Percentiles rank a stretch among this genome's conserved stretches.
Conservation (phyloP, 345 rosid genomes). For the Geranium brycei region DNA sequence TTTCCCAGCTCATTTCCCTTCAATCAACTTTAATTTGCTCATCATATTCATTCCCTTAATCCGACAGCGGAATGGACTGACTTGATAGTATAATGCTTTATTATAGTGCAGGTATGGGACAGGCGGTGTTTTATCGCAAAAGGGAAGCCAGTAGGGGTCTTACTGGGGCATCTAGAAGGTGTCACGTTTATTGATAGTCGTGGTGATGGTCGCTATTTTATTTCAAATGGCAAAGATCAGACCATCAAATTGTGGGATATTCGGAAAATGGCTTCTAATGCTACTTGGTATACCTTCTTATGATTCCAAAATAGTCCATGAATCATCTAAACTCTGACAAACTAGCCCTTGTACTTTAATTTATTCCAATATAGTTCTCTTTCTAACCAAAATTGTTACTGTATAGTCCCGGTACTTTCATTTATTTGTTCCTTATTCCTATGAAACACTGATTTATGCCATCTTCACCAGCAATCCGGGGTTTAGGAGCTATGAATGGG, state of each 20-base stretch:
- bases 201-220: slow-evolving; percentile 58
- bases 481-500: slow-evolving; percentile 28
- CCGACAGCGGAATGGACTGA: too few species aligned
- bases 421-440: too few species aligned
- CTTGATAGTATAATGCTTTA: background rate
- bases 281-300: slow-evolving; percentile 18
- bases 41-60: too few species aligned
- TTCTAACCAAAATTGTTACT: too few species aligned
- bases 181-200: slow-evolving; percentile 53
- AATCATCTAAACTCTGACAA: too few species aligned
- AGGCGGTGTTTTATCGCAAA: slow-evolving; percentile 39
- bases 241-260: slow-evolving; percentile 65
- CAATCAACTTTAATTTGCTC: too few species aligned
- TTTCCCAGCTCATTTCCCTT: background rate
- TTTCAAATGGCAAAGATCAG: slow-evolving; percentile 72
- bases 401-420: too few species aligned
- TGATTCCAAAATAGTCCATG: too few species aligned
- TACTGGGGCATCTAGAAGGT: slow-evolving; percentile 61
- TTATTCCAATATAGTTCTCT: too few species aligned
- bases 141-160: slow-evolving; percentile 45
- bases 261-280: slow-evolving; percentile 44
- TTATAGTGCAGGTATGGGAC: slow-evolving; percentile 48
- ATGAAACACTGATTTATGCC: too few species aligned
- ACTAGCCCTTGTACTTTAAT: too few species aligned
- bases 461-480: slow-evolving; percentile 14